Evolutionary conservation across 78 protist genomes (phyloP).

Genomic region (Dictyostelium brefeldianum): DNA sequence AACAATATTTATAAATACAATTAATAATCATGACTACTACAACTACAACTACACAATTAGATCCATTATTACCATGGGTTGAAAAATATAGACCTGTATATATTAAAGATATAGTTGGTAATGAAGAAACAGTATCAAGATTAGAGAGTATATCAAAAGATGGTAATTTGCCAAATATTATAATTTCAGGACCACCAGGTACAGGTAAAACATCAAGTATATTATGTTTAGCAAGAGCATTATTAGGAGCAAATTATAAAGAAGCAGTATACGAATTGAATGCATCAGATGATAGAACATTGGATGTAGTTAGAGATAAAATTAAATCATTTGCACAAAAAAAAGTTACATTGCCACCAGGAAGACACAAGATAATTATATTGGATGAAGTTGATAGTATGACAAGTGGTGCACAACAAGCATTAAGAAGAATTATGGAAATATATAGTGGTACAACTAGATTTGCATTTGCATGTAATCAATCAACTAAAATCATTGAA

Average conservation of each 20-base stretch:
- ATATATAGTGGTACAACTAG: slow-evolving; percentile 91
- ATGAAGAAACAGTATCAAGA: slow-evolving; percentile 91
- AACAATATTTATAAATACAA: neutral
- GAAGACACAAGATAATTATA: slow-evolving; percentile 94
- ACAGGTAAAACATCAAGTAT: slow-evolving; percentile 99
- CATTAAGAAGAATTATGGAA: slow-evolving; percentile 96
- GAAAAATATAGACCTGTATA: slow-evolving; percentile 98
- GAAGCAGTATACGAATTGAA: slow-evolving; percentile 97
- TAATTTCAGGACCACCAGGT: slow-evolving; percentile 99
- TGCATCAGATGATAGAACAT: slow-evolving; percentile 99
- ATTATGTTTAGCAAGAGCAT: slow-evolving; percentile 92
- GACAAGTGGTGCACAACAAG: slow-evolving; percentile 98
- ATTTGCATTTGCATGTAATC: slow-evolving; percentile 96
- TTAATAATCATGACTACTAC: neutral
- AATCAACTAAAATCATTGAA: slow-evolving; percentile 94
- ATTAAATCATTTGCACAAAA: slow-evolving; percentile 96
- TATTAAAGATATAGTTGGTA: slow-evolving; percentile 97
- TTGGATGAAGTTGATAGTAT: slow-evolving; percentile 99
- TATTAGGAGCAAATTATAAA: slow-evolving; percentile 88
- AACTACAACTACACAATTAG: neutral
- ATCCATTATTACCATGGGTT: slow-evolving; percentile 89
- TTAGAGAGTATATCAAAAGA: slow-evolving; percentile 70
- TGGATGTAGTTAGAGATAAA: slow-evolving; percentile 94
- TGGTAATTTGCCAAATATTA: slow-evolving; percentile 95
- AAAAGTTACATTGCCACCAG: slow-evolving; percentile 83